Base-by-base conservation (phyloP, 208 protist species). In the Angomonas deanei region DNA sequence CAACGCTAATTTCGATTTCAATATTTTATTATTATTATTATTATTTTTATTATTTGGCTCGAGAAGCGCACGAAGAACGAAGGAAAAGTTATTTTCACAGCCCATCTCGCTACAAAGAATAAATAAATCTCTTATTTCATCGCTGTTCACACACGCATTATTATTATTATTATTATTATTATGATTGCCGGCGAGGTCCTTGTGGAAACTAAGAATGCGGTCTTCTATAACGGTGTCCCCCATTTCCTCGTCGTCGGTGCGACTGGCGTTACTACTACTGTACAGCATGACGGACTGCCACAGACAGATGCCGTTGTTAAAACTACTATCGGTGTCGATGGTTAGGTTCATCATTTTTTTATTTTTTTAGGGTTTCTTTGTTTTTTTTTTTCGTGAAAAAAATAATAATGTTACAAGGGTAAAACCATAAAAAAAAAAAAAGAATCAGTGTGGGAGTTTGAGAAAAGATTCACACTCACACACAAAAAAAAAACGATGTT, bases 401-500 rank as follows among this genome's bases (percentile, higher is more conserved):
- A n/a, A n/a, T n/a, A n/a, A 15, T n/a, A n/a, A n/a, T 42, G 8
- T 42, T 42, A 42, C 15, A 15, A 42, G 15, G 36, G 36, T 15
- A 54, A 4, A 46, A 33, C 11, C 19, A 39, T 21, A 46, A 36
- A 15, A 61, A 50, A 46, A 50, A 50, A 62, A 50, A 30, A 62
- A 50, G 46, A 27, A 39, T 15, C 57, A 23, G 38, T 46, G n/a
- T 15, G 28, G 31, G 38, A 33, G 21, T 26, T 27, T 21, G 55
- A 55, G 21, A 56, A 47, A 36, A 34, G n/a, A 10, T 36, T n/a
- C 33, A 68, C 19, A 31, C 5, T 33, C 56, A 36, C 26, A 61
- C 23, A 66, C 32, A 36, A 42, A 50, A 67, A 59, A 64, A 24
- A 46, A 31, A n/a, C n/a, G n/a, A n/a, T n/a, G n/a, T n/a, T n/a